Percentiles rank a stretch among this genome's conserved stretches.
phyloP scores from a whole-genome alignment of 805 yeast species.

The Cyberlindnera petersonii region DNA sequence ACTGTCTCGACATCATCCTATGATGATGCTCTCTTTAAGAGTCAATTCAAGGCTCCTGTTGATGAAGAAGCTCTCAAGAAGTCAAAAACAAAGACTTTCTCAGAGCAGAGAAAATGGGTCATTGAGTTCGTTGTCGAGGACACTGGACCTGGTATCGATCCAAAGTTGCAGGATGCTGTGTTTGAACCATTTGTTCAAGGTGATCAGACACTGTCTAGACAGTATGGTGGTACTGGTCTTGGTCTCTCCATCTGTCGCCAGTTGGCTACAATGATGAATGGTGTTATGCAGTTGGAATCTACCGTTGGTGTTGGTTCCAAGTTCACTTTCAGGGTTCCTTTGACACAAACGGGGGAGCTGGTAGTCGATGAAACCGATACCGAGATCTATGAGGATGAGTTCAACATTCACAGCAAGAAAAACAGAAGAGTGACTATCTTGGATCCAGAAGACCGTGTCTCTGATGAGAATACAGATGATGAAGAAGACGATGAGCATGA shows the following conservation, averaged over 20 bases:
- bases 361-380: slow-evolving; percentile 29
- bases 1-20: slow-evolving; percentile 35
- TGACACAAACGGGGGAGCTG: slow-evolving; percentile 48
- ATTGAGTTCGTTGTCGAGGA: slow-evolving; percentile 72
- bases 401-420: slow-evolving; percentile 50
- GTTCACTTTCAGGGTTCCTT: slow-evolving; percentile 75
- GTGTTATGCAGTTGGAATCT: slow-evolving; percentile 72
- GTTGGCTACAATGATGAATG: slow-evolving; percentile 86
- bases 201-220: slow-evolving; percentile 86
- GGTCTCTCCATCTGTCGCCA: slow-evolving; percentile 90
- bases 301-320: slow-evolving; percentile 79
- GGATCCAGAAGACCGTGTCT: slow-evolving; percentile 25
- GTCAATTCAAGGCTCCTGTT: slow-evolving; percentile 35
- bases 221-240: slow-evolving; percentile 93
- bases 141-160: slow-evolving; percentile 93
- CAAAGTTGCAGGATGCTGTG: slow-evolving; percentile 72
- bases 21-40: slow-evolving; percentile 39
- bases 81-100: slow-evolving; percentile 23
- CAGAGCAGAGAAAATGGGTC: slow-evolving; percentile 34
- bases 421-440: slow-evolving; percentile 42
- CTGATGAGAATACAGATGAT: neutral
- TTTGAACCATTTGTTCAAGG: slow-evolving; percentile 98
- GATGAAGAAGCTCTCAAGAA: slow-evolving; percentile 18
- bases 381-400: slow-evolving; percentile 61
- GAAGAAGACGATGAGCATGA: slow-evolving; percentile 1